Evolutionary conservation across 129 eudicot species (phyloP), one percentile per base, ranked within the genome.

Genomic region (Flaveria brownii): DNA sequence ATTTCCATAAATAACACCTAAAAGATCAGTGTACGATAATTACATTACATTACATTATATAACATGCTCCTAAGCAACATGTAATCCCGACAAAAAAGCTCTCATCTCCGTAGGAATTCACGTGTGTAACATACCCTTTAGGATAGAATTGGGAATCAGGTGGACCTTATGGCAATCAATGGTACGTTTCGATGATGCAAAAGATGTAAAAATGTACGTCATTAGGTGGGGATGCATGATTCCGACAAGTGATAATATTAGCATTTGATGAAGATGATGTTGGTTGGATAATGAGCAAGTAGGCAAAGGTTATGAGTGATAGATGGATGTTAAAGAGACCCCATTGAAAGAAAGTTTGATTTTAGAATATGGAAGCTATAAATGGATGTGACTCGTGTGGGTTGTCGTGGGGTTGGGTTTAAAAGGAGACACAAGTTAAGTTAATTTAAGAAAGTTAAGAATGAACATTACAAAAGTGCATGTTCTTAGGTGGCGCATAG

Each of bases 401-500:
- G 71, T 47, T 71, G 80, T 60, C 8, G 69, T 73, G 55, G 80
- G 52, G 71, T 73, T 73, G 52, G 2, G 49, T 73, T 18, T 55
- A 73, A 45, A 56, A 73, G 63, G 57, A 43, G 75, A 80, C 75
- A 59, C 56, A 80, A 73, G 25, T 77, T 52, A 77, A 68, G 83
- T 75, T 33, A 33, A 33, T 5, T 33, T 43, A 69, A 46, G 68
- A 80, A 73, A 66, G 82, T 74, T 62, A 70, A 49, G 69, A 80
- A 73, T 60, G 64, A 25, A 66, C 47, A 36, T 5, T 36, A 36
- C 41, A 56, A 30, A 56, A 60, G 28, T 54, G 71, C 80, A 80
- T 80, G 80, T 80, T 80, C 71, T 80, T 67, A 75, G 63, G 84
- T 73, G 51, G 55, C 80, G 11, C n/a, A 45, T 57, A 30, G 13